phyloP scores from a whole-genome alignment of 805 yeast species.

The Hanseniaspora lindneri region DNA sequence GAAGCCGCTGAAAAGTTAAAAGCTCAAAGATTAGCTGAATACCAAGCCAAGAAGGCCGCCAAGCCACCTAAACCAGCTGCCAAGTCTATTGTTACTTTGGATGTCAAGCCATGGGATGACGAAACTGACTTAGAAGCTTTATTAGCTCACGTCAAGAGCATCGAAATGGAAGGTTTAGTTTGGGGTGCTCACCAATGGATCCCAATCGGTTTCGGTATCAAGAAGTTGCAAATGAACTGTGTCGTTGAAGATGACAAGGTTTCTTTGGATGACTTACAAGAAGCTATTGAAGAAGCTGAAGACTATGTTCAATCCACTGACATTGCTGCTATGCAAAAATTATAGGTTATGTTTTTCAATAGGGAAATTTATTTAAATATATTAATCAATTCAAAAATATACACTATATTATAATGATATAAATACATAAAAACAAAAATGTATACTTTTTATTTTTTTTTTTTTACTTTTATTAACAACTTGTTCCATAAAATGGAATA shows the following conservation, averaged over 20 bases:
- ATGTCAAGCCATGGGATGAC: constrained; percentile 99
- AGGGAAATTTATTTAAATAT: neutral
- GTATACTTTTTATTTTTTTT: no score
- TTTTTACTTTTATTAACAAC: no score
- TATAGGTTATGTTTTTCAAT: constrained; percentile 36
- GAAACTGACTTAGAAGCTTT: constrained; percentile 90
- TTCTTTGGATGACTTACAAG: constrained; percentile 80
- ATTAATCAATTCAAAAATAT: neutral
- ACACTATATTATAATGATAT: neutral
- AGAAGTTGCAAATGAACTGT: constrained; percentile 95
- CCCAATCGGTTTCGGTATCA: constrained; percentile 98
- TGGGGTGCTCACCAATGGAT: constrained; percentile 98
- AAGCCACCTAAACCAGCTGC: constrained; percentile 98
- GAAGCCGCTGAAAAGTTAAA: constrained; percentile 94
- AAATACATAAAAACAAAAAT: no score
- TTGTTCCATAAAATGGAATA: no score
- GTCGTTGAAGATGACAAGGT: constrained; percentile 97
- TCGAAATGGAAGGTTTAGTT: constrained; percentile 81
- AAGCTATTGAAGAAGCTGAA: constrained; percentile 71
- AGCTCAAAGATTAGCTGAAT: constrained; percentile 95
- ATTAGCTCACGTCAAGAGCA: constrained; percentile 71
- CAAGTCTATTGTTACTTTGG: constrained; percentile 90
- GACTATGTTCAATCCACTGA: constrained; percentile 99
- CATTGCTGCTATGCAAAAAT: constrained; percentile 95
- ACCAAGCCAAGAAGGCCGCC: constrained; percentile 94